Evolutionary conservation across 2,329 filamentous ascomycete genomes (phyloP).

Genomic region (Aspergillus calidoustus): DNA sequence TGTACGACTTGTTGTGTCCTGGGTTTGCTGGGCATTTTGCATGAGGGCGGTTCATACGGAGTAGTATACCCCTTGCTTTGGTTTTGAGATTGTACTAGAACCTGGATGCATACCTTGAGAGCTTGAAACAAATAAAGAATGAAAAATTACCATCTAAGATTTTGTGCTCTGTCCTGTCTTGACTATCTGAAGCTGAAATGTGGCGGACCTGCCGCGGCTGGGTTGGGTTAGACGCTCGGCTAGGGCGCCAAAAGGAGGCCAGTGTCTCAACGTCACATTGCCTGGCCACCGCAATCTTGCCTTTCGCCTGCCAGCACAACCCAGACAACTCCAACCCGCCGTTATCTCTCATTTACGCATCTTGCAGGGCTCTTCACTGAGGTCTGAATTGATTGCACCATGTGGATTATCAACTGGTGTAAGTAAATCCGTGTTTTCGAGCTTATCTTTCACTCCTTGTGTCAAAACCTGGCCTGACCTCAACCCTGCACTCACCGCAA

Average conservation of each 20-base stretch:
- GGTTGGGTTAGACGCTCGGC: conserved; percentile 27
- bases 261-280: conserved; percentile 31
- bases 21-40: conserved; percentile 30
- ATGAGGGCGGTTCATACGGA: conserved; percentile 37
- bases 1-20: conserved; percentile 23
- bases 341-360: conserved; percentile 18
- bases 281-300: conserved; percentile 31
- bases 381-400: conserved; percentile 45
- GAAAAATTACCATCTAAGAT: conserved; percentile 9
- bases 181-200: not conserved
- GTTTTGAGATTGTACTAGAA: conserved; percentile 20
- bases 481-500: not conserved
- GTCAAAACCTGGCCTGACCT: conserved; percentile 14
- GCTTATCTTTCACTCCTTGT: conserved; percentile 13
- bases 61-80: conserved; percentile 39
- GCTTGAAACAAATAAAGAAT: conserved; percentile 15
- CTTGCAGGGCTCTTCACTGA: conserved; percentile 9
- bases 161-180: not conserved
- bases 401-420: conserved; percentile 99
- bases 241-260: conserved; percentile 22
- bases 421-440: conserved; percentile 44
- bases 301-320: conserved; percentile 27
- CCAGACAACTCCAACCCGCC: conserved; percentile 21
- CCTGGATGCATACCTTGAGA: conserved; percentile 10
- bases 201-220: conserved; percentile 20